A percentile compares a stretch with the other conserved stretches of the same genome.
Conservation (phyloP, 148 eudicot genomes). For the Nepenthes gracilis region DNA sequence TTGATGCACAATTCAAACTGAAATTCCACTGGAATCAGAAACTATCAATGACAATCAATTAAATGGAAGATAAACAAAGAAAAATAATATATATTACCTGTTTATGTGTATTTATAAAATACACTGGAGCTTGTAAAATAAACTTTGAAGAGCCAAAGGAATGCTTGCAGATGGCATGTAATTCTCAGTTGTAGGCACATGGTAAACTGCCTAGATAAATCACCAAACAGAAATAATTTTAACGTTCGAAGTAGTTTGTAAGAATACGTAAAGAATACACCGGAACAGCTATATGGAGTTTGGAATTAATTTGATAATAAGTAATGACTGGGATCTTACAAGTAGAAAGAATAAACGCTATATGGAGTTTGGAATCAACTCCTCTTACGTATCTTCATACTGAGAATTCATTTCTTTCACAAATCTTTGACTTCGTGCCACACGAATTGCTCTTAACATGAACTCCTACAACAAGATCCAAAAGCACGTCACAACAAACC, state of each 20-base stretch:
- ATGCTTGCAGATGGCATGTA: constrained; percentile 87
- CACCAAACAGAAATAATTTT: not conserved
- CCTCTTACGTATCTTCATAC: no score
- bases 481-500: no score
- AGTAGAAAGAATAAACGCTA: no score
- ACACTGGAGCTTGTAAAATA: constrained; percentile 88
- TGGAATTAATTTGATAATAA: no score
- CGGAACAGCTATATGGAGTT: constrained; percentile 48
- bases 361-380: no score
- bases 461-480: no score
- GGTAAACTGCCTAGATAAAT: constrained; percentile 71
- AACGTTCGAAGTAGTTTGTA: not conserved
- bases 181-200: constrained; percentile 98
- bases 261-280: not conserved
- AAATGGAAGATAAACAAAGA: constrained; percentile 1
- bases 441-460: no score
- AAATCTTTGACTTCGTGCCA: constrained; percentile 80
- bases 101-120: constrained; percentile 88
- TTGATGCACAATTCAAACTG: constrained; percentile 85
- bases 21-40: constrained; percentile 3
- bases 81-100: constrained; percentile 32
- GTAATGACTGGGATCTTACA: no score
- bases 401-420: constrained; percentile 95
- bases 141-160: constrained; percentile 87
- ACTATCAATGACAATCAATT: constrained; percentile 6